phyloP scores from a whole-genome alignment of 331 rosid species.

The Telfairia occidentalis region DNA sequence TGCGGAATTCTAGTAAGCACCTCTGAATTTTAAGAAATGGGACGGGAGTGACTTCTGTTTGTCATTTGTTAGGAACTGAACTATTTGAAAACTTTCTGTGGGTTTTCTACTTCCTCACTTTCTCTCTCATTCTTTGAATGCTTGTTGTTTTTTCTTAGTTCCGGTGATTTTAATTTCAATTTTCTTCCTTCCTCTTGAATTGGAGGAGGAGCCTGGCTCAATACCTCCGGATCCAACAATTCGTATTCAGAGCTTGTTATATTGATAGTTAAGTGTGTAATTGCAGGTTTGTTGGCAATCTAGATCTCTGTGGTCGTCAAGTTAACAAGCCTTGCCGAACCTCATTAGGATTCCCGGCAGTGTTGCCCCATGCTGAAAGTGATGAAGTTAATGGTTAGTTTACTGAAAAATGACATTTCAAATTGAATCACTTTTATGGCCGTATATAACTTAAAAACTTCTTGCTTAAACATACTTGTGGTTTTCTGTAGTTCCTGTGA shows the following conservation, averaged over 20 bases:
- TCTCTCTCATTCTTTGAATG: not conserved
- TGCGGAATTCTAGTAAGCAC: not conserved
- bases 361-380: conserved; percentile 70
- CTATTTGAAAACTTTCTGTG: not conserved
- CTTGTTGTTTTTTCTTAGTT: not conserved
- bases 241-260: not conserved
- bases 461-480: not conserved
- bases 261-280: conserved; percentile 6
- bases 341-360: conserved; percentile 87
- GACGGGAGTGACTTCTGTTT: not conserved
- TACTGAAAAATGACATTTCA: not conserved
- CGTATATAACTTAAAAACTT: not conserved
- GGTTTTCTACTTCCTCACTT: not conserved
- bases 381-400: conserved; percentile 65
- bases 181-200: not conserved
- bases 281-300: conserved; percentile 62
- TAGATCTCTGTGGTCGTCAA: conserved; percentile 84
- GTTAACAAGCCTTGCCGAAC: conserved; percentile 65
- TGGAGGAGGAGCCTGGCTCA: not conserved
- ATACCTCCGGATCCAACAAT: not conserved
- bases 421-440: not conserved
- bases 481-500: conserved; percentile 50
- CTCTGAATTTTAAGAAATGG: not conserved
- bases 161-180: not conserved
- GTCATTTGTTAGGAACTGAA: not conserved